Conservation (phyloP, 2,329 filamentous ascomycete genomes). For the Xylogone sp. region DNA sequence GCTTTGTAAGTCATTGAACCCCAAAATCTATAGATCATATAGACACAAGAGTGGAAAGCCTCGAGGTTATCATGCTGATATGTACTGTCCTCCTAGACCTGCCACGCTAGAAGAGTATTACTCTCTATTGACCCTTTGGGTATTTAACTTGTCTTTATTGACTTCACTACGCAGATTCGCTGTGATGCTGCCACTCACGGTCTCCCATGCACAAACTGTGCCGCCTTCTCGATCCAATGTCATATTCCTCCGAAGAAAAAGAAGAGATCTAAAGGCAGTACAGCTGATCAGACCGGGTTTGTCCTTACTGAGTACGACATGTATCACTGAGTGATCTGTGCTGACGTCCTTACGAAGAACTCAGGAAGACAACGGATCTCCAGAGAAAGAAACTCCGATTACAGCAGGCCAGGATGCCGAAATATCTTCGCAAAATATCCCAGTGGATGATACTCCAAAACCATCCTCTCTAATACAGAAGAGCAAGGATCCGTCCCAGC, state of each 20-base stretch:
- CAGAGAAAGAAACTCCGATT: neutral
- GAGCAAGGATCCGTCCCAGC: neutral
- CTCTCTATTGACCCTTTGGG: neutral
- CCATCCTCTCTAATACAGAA: neutral
- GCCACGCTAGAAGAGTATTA: neutral
- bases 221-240: slow-evolving; percentile 70
- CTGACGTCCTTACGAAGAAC: neutral
- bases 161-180: slow-evolving; percentile 48
- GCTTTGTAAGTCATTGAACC: neutral
- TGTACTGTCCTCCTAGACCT: neutral
- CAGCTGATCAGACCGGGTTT: neutral
- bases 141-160: neutral
- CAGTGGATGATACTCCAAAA: neutral
- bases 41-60: neutral
- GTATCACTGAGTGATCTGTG: neutral
- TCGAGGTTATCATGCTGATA: neutral
- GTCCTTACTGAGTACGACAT: slow-evolving; percentile 15
- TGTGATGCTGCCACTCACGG: slow-evolving; percentile 68
- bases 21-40: neutral
- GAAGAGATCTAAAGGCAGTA: slow-evolving; percentile 49
- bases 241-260: slow-evolving; percentile 68
- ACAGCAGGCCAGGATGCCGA: neutral
- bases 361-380: neutral
- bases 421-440: neutral
- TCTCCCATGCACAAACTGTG: slow-evolving; percentile 69